These are phyloP conservation scores for Epichloe festucae DNA, from an alignment of 2,329 filamentous ascomycete species.

Conservation along the genomic window DNA sequence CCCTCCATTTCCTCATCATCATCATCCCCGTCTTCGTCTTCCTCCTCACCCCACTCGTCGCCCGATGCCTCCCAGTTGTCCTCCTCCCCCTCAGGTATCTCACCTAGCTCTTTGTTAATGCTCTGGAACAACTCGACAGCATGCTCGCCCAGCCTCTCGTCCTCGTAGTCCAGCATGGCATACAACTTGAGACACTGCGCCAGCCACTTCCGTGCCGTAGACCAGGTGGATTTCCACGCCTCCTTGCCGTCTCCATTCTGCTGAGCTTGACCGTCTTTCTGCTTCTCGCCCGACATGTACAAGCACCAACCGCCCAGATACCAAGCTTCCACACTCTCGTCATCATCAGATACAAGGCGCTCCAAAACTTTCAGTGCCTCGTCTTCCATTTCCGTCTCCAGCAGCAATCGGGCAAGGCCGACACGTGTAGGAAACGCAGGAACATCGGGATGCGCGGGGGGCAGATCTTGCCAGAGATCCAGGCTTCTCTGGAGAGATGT, in stretches of 20 bases:
- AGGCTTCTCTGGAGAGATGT: constrained; percentile 69
- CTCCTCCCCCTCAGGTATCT: constrained; percentile 40
- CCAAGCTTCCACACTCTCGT: constrained; percentile 90
- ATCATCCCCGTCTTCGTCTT: constrained; percentile 35
- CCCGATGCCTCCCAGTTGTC: constrained; percentile 38
- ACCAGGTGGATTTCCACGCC: constrained; percentile 49
- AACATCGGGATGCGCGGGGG: constrained; percentile 55
- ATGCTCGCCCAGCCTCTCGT: constrained; percentile 64
- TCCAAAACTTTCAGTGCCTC: constrained; percentile 79
- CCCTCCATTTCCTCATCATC: constrained; percentile 47
- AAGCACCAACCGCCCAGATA: constrained; percentile 94
- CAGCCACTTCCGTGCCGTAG: constrained; percentile 71
- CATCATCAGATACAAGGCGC: constrained; percentile 73
- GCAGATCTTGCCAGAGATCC: constrained; percentile 68
- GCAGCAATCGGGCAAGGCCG: constrained; percentile 68
- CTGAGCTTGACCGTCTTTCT: constrained; percentile 26
- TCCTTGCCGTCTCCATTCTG: constrained; percentile 19
- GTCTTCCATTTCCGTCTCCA: constrained; percentile 79
- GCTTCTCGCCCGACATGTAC: constrained; percentile 63
- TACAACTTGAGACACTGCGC: constrained; percentile 73
- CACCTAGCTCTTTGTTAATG: constrained; percentile 52
- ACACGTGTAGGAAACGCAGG: constrained; percentile 82
- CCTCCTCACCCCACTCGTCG: constrained; percentile 34
- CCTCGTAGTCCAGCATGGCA: constrained; percentile 67
- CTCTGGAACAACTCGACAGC: constrained; percentile 54